A percentile compares a stretch with the other conserved stretches of the same genome.
These are phyloP conservation scores for Tillandsia leiboldiana DNA, from an alignment of 176 grass and related monocot species.

Conservation along the genomic window DNA sequence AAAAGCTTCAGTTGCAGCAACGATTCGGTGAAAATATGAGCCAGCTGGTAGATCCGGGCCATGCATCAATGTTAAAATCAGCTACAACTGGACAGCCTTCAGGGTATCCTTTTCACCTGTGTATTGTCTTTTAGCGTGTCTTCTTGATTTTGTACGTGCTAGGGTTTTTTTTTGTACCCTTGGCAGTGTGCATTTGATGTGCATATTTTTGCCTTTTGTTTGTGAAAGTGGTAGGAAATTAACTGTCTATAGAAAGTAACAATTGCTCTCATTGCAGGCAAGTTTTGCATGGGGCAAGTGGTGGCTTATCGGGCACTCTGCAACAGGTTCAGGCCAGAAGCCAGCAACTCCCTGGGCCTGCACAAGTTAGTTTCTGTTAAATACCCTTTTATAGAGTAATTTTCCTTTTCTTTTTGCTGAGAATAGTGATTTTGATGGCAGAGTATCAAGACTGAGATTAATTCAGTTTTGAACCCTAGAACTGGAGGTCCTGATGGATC, in stretches of 20 bases:
- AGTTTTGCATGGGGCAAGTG: constrained; percentile 77
- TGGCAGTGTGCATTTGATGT: background rate
- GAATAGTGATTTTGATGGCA: constrained; percentile 34
- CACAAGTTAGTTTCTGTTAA: constrained; percentile 40
- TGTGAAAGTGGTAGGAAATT: background rate
- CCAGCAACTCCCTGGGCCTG: constrained; percentile 70
- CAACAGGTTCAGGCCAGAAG: constrained; percentile 87
- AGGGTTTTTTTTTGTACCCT: background rate
- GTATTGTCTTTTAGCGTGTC: too few species aligned
- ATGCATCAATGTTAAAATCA: constrained; percentile 73
- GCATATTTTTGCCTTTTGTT: background rate
- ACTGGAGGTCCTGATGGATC: constrained; percentile 66
- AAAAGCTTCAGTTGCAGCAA: constrained; percentile 46
- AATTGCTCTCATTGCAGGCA: constrained; percentile 36
- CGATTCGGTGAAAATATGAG: constrained; percentile 80
- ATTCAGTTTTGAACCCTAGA: constrained; percentile 75
- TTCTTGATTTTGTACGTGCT: too few species aligned
- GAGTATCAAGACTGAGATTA: constrained; percentile 90
- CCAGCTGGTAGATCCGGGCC: constrained; percentile 64
- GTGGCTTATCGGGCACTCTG: constrained; percentile 64
- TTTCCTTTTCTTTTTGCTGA: background rate
- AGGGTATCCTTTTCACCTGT: constrained; percentile 39
- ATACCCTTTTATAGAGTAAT: background rate
- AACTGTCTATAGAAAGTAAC: background rate
- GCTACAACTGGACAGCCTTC: constrained; percentile 81